These are phyloP conservation scores for Globisporangium viniferum DNA, from an alignment of 352 stramenopile genomes.

Conservation along the genomic window DNA sequence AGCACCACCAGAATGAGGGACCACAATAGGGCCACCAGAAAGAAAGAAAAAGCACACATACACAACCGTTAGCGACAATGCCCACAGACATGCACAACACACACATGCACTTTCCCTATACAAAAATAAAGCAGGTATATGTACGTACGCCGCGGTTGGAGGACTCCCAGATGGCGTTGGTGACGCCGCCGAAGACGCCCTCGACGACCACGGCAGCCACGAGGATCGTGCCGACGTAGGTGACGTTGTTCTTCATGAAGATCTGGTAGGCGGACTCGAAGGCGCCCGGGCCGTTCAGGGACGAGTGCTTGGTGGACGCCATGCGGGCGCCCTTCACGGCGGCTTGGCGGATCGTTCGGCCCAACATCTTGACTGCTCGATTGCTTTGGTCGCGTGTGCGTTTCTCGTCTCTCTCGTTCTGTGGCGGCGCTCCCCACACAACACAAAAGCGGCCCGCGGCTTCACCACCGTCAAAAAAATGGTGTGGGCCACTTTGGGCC, in stretches of 20 bases:
- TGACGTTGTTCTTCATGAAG: conserved; percentile 83
- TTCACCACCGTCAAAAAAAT: conserved; percentile 4
- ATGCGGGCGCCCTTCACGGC: conserved; percentile 41
- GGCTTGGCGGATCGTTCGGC: conserved; percentile 49
- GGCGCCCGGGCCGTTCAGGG: conserved; percentile 68
- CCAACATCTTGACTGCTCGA: conserved; percentile 32
- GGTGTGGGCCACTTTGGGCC: neutral
- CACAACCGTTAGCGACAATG: conserved; percentile 4
- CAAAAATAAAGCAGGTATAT: neutral
- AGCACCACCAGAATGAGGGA: conserved; percentile 36
- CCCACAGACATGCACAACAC: neutral
- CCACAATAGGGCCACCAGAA: neutral
- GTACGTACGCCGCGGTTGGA: conserved; percentile 73
- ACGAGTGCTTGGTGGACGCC: conserved; percentile 69
- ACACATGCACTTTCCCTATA: neutral
- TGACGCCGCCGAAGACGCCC: conserved; percentile 68
- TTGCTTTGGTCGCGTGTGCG: neutral
- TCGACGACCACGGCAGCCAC: conserved; percentile 66
- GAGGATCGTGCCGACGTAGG: conserved; percentile 79
- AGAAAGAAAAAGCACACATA: neutral
- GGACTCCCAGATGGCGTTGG: conserved; percentile 78
- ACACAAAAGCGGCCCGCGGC: neutral
- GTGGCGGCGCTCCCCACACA: neutral
- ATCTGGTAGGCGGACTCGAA: conserved; percentile 63
- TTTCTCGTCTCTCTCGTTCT: conserved; percentile 5